phyloP scores from a whole-genome alignment of 768 basidiomycete species.

The Tricholomella constricta region DNA sequence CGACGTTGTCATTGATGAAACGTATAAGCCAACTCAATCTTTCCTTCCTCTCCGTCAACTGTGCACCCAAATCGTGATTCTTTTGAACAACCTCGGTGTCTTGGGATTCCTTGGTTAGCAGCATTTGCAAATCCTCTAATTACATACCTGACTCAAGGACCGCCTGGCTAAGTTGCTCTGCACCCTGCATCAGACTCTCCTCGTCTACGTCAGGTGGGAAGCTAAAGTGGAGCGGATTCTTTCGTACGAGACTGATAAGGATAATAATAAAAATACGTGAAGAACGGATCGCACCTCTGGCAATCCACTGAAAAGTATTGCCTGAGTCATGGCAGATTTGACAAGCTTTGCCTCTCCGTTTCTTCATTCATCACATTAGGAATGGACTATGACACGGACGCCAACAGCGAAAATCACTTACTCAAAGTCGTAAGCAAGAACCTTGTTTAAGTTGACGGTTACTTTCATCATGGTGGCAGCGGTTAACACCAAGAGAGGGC shows the following conservation, averaged over 20 bases:
- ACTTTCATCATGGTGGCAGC: constrained; percentile 73
- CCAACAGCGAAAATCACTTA: constrained; percentile 33
- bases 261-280: neutral
- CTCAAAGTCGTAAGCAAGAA: constrained; percentile 64
- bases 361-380: constrained; percentile 29
- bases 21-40: constrained; percentile 82
- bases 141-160: constrained; percentile 70
- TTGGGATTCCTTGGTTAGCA: constrained; percentile 26
- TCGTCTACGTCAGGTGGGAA: constrained; percentile 81
- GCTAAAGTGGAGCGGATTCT: constrained; percentile 81
- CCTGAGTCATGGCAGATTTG: constrained; percentile 81
- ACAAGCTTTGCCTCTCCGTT: constrained; percentile 68
- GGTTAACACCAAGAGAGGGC: constrained; percentile 59
- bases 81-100: constrained; percentile 68
- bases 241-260: neutral
- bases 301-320: constrained; percentile 74
- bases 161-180: constrained; percentile 71
- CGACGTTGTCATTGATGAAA: constrained; percentile 87
- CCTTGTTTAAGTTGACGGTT: constrained; percentile 59
- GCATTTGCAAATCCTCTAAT: neutral
- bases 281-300: constrained; percentile 46
- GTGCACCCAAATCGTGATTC: constrained; percentile 80
- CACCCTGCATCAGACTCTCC: constrained; percentile 77
- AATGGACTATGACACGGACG: neutral
- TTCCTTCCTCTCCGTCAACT: constrained; percentile 73